Conservation (phyloP, 805 yeast genomes). For the Osmozyma mogii region DNA sequence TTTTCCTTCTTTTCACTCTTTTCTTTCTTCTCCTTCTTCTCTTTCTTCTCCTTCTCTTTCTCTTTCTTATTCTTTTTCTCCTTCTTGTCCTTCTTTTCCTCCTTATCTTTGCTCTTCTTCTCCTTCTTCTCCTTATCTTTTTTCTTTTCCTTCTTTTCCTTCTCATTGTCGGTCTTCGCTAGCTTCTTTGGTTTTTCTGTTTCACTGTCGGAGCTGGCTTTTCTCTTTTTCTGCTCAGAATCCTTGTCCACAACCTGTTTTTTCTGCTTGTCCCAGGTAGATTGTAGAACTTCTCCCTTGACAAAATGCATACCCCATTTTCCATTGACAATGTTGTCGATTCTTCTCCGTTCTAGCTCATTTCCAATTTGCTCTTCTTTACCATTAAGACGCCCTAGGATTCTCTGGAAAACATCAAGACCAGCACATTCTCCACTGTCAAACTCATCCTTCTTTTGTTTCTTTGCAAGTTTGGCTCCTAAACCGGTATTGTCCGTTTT, state of each 20-base stretch:
- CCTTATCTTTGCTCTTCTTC: conserved; percentile 17
- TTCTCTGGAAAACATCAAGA: conserved; percentile 84
- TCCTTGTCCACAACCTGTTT: conserved; percentile 15
- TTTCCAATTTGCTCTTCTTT: conserved; percentile 58
- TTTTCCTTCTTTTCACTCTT: conserved; percentile 16
- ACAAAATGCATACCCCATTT: conserved; percentile 86
- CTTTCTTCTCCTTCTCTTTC: conserved; percentile 15
- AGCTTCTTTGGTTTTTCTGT: conserved; percentile 25
- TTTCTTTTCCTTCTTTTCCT: conserved; percentile 10
- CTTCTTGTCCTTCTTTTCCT: conserved; percentile 18
- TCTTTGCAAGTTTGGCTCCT: conserved; percentile 70
- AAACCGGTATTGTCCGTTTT: conserved; percentile 82
- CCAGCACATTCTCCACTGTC: conserved; percentile 85
- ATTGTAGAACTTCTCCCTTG: conserved; percentile 71
- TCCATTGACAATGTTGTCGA: conserved; percentile 68
- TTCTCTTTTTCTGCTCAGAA: conserved; percentile 10
- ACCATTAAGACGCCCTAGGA: conserved; percentile 85
- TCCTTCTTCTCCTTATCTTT: conserved; percentile 14
- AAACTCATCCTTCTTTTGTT: conserved; percentile 55
- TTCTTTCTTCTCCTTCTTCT: conserved; percentile 19
- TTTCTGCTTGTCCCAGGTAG: conserved; percentile 72
- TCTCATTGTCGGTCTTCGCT: conserved; percentile 13
- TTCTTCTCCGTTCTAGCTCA: conserved; percentile 62
- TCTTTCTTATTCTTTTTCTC: conserved; percentile 14
- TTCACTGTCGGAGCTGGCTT: conserved; percentile 14